Evolutionary conservation across 805 yeast genomes (phyloP).

Genomic region (Cyberlindnera americana): DNA sequence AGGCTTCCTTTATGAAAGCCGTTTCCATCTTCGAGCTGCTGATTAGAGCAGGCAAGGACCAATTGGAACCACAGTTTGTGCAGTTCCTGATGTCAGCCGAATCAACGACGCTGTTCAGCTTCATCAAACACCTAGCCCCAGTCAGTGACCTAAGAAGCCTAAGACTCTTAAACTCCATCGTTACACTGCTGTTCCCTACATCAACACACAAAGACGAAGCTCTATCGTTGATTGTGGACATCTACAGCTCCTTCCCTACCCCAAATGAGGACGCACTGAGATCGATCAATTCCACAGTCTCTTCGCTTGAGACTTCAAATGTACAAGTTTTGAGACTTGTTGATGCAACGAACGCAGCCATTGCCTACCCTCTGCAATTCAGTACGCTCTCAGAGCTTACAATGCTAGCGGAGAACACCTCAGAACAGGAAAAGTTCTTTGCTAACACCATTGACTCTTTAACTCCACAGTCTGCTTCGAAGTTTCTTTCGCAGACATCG

Average conservation of each 20-base stretch:
- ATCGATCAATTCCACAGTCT: slow-evolving; percentile 8
- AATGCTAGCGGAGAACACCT: slow-evolving; percentile 2
- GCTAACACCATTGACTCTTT: slow-evolving; percentile 7
- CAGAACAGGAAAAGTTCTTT: slow-evolving; percentile 11
- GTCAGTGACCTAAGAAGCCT: not conserved
- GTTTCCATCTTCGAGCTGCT: slow-evolving; percentile 1
- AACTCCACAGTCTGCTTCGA: slow-evolving; percentile 11
- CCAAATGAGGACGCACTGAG: slow-evolving; percentile 5
- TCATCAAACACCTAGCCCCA: slow-evolving; percentile 1
- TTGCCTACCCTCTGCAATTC: slow-evolving; percentile 15
- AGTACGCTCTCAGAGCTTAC: slow-evolving; percentile 8
- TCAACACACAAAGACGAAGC: slow-evolving; percentile 1
- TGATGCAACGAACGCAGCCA: slow-evolving; percentile 7
- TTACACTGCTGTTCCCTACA: slow-evolving; percentile 5
- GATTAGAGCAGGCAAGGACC: not conserved
- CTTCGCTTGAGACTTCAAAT: not conserved
- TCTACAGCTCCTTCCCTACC: slow-evolving; percentile 5
- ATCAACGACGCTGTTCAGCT: not conserved
- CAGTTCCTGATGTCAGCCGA: slow-evolving; percentile 5
- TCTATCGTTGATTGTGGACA: not conserved
- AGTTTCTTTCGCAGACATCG: slow-evolving; percentile 7
- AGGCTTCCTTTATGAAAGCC: slow-evolving; percentile 3
- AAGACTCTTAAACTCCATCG: slow-evolving; percentile 6
- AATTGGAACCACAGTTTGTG: slow-evolving; percentile 7
- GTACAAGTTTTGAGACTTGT: not conserved